phyloP scores from a whole-genome alignment of 352 stramenopile genomes.

The Globisporangium polare region DNA sequence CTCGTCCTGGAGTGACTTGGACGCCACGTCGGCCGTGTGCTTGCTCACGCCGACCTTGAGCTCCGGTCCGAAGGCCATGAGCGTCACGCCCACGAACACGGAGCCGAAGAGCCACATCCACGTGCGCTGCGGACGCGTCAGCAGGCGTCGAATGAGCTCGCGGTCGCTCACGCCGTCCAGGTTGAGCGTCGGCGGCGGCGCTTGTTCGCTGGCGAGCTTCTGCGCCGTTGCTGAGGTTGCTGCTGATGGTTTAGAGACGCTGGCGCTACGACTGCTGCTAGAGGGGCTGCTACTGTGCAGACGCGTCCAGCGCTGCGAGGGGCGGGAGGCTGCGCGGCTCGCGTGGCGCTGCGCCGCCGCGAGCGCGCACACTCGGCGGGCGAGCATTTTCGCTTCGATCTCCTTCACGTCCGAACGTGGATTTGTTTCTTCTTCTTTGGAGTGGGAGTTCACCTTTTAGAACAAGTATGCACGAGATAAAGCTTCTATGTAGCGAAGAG shows the following conservation, averaged over 20 bases:
- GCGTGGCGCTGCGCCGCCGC: slow-evolving; percentile 3
- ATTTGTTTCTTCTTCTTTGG: neutral
- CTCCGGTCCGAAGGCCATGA: slow-evolving; percentile 73
- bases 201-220: neutral
- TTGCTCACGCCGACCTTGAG: slow-evolving; percentile 78
- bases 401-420: neutral
- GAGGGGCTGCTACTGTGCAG: neutral
- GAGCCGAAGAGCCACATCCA: slow-evolving; percentile 53
- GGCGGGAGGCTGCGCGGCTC: neutral
- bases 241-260: no score
- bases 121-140: slow-evolving; percentile 48
- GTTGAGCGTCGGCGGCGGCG: neutral
- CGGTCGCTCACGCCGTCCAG: slow-evolving; percentile 39
- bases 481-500: no score
- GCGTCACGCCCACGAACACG: slow-evolving; percentile 35
- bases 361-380: slow-evolving; percentile 11
- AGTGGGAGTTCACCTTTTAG: no score
- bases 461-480: no score
- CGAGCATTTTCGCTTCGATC: slow-evolving; percentile 5
- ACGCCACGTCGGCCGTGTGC: slow-evolving; percentile 79
- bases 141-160: slow-evolving; percentile 25
- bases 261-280: neutral
- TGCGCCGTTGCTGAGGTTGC: neutral
- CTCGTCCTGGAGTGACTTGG: slow-evolving; percentile 80
- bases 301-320: neutral